Percentiles rank a stretch among this genome's conserved stretches.
These are phyloP conservation scores for Ambrosiella beaveri DNA, from an alignment of 2,329 filamentous ascomycete species.

Conservation along the genomic window DNA sequence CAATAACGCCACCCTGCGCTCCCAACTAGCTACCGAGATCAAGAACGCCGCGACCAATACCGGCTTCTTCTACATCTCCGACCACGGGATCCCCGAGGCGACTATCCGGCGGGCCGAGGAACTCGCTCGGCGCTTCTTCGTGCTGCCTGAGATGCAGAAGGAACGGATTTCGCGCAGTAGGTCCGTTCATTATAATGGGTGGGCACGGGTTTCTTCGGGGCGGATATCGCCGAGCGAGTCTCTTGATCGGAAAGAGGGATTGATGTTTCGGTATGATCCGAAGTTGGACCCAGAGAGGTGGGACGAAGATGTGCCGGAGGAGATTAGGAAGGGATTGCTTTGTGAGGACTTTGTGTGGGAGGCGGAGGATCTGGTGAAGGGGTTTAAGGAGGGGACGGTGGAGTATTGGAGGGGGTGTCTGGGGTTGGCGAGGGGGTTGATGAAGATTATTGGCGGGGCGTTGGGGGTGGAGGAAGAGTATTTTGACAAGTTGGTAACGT, in stretches of 20 bases:
- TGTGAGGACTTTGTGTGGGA: conserved; percentile 3
- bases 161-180: conserved; percentile 20
- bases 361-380: conserved; percentile 26
- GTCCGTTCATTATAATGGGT: conserved; percentile 32
- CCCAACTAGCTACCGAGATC: conserved; percentile 24
- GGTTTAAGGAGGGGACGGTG: conserved; percentile 30
- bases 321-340: conserved; percentile 32
- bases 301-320: conserved; percentile 25
- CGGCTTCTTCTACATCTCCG: conserved; percentile 39
- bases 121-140: conserved; percentile 23
- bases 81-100: conserved; percentile 27
- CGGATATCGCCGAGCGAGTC: conserved; percentile 22
- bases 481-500: conserved; percentile 35
- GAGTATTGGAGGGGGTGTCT: conserved; percentile 32
- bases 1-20: conserved; percentile 12
- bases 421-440: conserved; percentile 31
- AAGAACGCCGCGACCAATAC: conserved; percentile 29
- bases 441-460: conserved; percentile 35
- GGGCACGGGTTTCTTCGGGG: conserved; percentile 24
- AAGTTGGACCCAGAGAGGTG: conserved; percentile 24
- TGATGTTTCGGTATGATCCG: conserved; percentile 35
- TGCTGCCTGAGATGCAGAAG: conserved; percentile 28
- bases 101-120: conserved; percentile 19
- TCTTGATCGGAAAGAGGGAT: conserved; percentile 25
- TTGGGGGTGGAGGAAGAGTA: conserved; percentile 35